Evolutionary conservation across 768 basidiomycete species (phyloP).

Genomic region (Kwoniella bestiolae): DNA sequence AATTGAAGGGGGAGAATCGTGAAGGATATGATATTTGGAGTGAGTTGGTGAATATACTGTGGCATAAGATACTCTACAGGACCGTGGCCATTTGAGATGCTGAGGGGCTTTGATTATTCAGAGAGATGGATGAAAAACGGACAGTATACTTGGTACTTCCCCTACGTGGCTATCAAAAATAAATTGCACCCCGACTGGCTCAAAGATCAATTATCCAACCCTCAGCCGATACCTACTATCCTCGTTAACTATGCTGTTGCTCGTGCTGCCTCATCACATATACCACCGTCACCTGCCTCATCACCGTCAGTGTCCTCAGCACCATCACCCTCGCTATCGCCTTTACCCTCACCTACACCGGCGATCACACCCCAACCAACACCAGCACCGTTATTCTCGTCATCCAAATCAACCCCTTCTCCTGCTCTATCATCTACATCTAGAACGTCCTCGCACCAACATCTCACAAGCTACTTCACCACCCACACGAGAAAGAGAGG

Average conservation of each 20-base stretch:
- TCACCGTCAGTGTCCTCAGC: too few relatives aligned
- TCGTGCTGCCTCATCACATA: too few relatives aligned
- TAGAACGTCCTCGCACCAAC: too few relatives aligned
- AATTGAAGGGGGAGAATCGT: not conserved
- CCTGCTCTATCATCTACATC: too few relatives aligned
- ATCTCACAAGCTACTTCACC: not conserved
- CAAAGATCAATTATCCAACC: not conserved
- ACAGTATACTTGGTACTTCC: not conserved
- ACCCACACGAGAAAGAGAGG: not conserved
- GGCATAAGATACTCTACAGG: too few relatives aligned
- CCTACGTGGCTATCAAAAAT: not conserved
- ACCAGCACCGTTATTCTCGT: too few relatives aligned
- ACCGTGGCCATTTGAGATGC: too few relatives aligned
- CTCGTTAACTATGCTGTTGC: too few relatives aligned
- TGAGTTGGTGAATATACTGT: not conserved
- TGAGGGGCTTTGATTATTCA: too few relatives aligned
- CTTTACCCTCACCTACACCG: not conserved
- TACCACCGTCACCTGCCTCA: too few relatives aligned
- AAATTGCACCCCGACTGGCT: not conserved
- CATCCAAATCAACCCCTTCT: too few relatives aligned
- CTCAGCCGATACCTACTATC: not conserved
- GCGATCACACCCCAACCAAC: too few relatives aligned
- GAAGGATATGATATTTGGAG: not conserved
- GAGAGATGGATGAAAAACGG: not conserved
- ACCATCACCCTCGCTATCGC: not conserved